These are phyloP conservation scores for Oidiodendron maius DNA, from an alignment of 495 filamentous ascomycete genomes.

Conservation along the genomic window DNA sequence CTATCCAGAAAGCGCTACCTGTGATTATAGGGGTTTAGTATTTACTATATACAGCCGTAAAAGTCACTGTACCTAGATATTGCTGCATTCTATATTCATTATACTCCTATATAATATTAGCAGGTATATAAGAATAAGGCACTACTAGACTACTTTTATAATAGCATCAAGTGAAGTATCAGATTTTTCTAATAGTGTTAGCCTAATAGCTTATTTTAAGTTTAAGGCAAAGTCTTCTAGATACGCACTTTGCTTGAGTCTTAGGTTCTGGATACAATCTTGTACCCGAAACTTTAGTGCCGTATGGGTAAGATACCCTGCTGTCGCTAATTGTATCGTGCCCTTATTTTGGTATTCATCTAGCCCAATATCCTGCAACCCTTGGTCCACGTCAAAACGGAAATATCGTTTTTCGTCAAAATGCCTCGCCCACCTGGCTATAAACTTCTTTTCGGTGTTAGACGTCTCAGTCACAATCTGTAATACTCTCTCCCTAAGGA, in stretches of 20 bases:
- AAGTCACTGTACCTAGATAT: too few species aligned
- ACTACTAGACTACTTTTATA: too few species aligned
- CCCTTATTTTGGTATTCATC: not conserved
- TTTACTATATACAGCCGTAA: too few species aligned
- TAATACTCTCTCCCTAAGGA: not conserved
- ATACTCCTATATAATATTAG: too few species aligned
- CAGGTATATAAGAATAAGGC: too few species aligned
- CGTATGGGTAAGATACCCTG: too few species aligned
- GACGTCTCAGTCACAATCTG: not conserved
- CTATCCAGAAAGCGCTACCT: too few species aligned
- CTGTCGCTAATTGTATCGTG: too few species aligned
- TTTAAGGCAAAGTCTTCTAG: slow-evolving; percentile 8
- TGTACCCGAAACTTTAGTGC: too few species aligned
- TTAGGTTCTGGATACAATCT: too few species aligned
- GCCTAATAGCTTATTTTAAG: not conserved
- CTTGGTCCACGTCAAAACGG: not conserved
- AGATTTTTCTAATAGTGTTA: slow-evolving; percentile 1
- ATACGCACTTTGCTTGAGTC: slow-evolving; percentile 13
- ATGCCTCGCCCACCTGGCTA: not conserved
- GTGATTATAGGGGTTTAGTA: too few species aligned
- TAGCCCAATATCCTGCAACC: not conserved
- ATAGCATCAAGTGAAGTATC: slow-evolving; percentile 5
- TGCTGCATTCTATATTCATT: too few species aligned
- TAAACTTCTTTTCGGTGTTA: not conserved
- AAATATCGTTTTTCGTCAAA: not conserved